These are phyloP conservation scores for Stereum hirsutum DNA, from an alignment of 1,284 basidiomycete genomes.

Conservation along the genomic window DNA sequence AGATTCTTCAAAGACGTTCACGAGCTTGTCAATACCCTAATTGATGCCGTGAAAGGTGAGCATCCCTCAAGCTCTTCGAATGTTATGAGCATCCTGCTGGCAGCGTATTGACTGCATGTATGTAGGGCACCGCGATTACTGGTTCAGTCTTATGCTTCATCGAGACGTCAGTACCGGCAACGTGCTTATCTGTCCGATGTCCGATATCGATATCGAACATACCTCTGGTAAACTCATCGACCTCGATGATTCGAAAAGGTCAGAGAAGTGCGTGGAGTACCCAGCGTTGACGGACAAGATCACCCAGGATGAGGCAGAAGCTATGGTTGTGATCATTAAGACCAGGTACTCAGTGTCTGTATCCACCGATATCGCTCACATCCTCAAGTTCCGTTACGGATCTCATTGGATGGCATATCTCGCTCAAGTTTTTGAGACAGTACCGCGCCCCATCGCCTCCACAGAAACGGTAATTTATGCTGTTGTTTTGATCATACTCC, in stretches of 20 bases:
- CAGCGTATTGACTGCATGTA: neutral
- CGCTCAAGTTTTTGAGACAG: neutral
- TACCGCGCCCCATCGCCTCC: neutral
- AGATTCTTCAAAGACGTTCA: neutral
- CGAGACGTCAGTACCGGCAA: slow-evolving; percentile 1
- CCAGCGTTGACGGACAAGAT: neutral
- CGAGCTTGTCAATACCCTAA: neutral
- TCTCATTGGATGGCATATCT: neutral
- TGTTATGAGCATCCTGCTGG: neutral
- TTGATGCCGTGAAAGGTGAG: neutral
- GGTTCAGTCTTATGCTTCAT: neutral
- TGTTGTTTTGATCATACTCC: too few relatives aligned
- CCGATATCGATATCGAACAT: neutral
- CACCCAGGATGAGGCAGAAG: neutral
- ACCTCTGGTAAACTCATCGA: neutral
- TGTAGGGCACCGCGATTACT: neutral
- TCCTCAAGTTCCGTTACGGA: neutral
- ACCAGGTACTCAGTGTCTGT: neutral
- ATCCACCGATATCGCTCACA: neutral
- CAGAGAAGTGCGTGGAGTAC: neutral
- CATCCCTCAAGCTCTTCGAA: neutral
- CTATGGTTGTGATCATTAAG: neutral
- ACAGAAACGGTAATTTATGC: neutral
- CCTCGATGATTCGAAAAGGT: neutral
- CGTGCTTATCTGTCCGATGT: neutral